These are phyloP conservation scores for Plasmodium inui DNA, from an alignment of 169 alveolate species.

Conservation along the genomic window DNA sequence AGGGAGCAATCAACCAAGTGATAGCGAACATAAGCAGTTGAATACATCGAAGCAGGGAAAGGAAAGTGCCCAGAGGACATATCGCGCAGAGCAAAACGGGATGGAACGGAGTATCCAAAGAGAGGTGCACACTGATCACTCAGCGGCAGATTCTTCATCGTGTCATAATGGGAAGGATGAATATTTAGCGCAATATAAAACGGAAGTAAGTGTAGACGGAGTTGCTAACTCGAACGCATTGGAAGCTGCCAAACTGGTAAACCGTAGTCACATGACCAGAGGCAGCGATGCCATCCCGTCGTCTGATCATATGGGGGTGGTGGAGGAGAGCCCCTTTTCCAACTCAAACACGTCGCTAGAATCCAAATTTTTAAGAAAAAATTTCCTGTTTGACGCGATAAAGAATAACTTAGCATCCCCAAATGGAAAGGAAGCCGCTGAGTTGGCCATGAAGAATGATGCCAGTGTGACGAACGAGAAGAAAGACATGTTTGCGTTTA, in stretches of 20 bases:
- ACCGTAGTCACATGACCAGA: not conserved
- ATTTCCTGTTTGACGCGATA: slow-evolving; percentile 6
- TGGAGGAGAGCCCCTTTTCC: not conserved
- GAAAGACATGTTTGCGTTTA: slow-evolving; percentile 9
- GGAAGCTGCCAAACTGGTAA: not conserved
- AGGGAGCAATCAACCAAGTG: not conserved
- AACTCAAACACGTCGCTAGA: slow-evolving; percentile 33
- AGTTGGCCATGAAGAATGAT: not conserved
- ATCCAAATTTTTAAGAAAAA: not conserved
- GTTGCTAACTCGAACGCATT: not conserved
- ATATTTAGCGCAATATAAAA: not conserved
- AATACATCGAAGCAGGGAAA: not conserved
- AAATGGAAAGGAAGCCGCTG: not conserved
- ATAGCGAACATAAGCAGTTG: not conserved
- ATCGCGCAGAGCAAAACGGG: not conserved
- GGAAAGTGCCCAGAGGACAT: not conserved
- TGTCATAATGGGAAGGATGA: not conserved
- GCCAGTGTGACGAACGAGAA: not conserved
- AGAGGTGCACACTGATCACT: not conserved
- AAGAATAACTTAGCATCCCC: slow-evolving; percentile 3
- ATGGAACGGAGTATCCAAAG: not conserved
- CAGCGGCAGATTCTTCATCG: not conserved
- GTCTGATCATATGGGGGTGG: not conserved
- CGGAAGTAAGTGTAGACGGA: not conserved
- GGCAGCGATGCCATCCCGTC: not conserved